phyloP scores from a whole-genome alignment of 768 basidiomycete genomes.

The Kwoniella sp. region DNA sequence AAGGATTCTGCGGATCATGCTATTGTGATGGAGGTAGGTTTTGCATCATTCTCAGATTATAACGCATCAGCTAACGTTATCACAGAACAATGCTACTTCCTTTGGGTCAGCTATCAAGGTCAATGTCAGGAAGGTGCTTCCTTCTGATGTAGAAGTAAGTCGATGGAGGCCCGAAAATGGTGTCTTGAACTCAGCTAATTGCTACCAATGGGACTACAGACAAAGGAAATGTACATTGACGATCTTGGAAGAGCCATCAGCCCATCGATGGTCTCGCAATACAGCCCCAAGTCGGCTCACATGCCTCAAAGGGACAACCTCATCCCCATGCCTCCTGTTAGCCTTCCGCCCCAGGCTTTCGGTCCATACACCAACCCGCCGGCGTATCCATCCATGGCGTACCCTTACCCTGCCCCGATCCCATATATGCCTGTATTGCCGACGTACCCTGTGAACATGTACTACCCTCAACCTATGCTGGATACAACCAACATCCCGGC shows the following conservation, averaged over 20 bases:
- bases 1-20: conserved; percentile 26
- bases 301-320: too few relatives aligned
- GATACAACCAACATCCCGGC: background rate
- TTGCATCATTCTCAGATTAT: background rate
- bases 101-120: conserved; percentile 35
- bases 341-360: background rate
- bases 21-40: conserved; percentile 34
- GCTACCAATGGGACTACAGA: too few relatives aligned
- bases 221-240: conserved; percentile 39
- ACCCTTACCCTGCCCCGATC: background rate
- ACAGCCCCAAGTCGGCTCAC: conserved; percentile 23
- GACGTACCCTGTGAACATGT: background rate
- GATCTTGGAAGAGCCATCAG: conserved; percentile 29
- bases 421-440: background rate
- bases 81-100: conserved; percentile 28
- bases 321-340: too few relatives aligned
- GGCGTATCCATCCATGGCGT: background rate
- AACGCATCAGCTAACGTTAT: too few relatives aligned
- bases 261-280: conserved; percentile 40
- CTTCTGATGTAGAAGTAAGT: conserved; percentile 37
- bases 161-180: too few relatives aligned
- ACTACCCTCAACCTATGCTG: background rate
- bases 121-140: conserved; percentile 33
- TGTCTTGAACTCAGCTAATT: too few relatives aligned
- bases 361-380: background rate